phyloP scores from a whole-genome alignment of 352 stramenopile species.

The Phytophthora litchii region DNA sequence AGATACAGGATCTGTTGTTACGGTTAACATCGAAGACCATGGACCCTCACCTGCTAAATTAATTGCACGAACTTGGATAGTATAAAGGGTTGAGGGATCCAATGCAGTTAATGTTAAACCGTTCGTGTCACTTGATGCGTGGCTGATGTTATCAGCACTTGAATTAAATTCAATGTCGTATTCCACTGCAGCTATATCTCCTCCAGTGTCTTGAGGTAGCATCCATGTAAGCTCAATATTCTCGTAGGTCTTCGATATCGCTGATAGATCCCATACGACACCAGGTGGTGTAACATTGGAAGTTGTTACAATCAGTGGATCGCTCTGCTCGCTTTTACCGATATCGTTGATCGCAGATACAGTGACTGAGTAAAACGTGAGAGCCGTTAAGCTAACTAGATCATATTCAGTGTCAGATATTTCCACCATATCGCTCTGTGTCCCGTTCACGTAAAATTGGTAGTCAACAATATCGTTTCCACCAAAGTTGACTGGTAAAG shows the following conservation, averaged over 20 bases:
- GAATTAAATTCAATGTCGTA: constrained; percentile 36
- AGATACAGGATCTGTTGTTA: constrained; percentile 52
- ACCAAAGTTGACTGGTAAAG: constrained; percentile 45
- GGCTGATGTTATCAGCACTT: neutral
- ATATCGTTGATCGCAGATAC: constrained; percentile 40
- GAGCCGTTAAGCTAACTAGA: constrained; percentile 35
- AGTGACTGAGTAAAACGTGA: constrained; percentile 36
- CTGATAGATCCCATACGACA: constrained; percentile 9
- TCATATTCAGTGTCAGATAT: constrained; percentile 35
- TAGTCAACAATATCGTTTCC: constrained; percentile 38
- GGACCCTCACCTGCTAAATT: constrained; percentile 27
- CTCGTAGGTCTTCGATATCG: constrained; percentile 29
- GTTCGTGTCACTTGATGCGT: neutral
- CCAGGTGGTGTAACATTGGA: constrained; percentile 31
- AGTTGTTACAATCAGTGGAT: constrained; percentile 33
- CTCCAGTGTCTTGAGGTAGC: constrained; percentile 45
- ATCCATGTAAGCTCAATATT: constrained; percentile 38
- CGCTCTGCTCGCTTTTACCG: constrained; percentile 36
- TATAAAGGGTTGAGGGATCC: constrained; percentile 34
- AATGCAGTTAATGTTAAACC: constrained; percentile 24
- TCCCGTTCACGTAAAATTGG: constrained; percentile 37
- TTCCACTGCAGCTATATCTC: constrained; percentile 22
- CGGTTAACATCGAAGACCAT: constrained; percentile 40
- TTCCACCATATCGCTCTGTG: neutral
- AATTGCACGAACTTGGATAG: constrained; percentile 35